Evolutionary conservation across 164 flowering plant genomes (phyloP).

Genomic region (Umbilicus rupestris): DNA sequence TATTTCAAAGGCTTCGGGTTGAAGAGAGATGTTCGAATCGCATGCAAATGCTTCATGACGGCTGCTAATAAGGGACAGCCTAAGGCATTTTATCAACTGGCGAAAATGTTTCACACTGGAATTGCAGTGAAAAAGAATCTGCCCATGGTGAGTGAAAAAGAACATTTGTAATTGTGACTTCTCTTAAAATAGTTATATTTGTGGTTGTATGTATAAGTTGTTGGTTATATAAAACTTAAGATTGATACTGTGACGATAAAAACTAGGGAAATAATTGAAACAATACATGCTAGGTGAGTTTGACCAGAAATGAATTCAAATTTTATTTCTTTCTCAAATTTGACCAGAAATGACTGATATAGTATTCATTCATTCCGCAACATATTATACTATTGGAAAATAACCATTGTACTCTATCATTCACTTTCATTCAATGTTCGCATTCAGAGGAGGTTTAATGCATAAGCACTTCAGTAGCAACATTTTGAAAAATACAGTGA

Average conservation of each 20-base stretch:
- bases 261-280: neutral
- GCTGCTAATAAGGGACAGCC: conserved; percentile 93
- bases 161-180: neutral
- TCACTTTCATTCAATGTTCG: no score
- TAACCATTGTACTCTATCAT: neutral
- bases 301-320: neutral
- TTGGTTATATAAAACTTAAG: neutral
- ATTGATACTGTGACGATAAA: neutral
- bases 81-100: conserved; percentile 93
- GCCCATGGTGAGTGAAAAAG: conserved; percentile 45
- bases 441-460: no score
- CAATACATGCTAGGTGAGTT: neutral
- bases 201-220: neutral
- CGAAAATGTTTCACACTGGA: conserved; percentile 94
- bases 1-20: conserved; percentile 93
- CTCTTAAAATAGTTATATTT: neutral
- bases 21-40: conserved; percentile 55
- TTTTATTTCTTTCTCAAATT: neutral
- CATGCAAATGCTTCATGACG: conserved; percentile 46
- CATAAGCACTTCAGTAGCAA: no score
- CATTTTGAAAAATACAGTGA: no score
- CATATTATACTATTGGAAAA: neutral
- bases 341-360: neutral
- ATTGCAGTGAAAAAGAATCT: conserved; percentile 80
- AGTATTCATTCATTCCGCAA: neutral